These are phyloP conservation scores for Fusarium haematococcum DNA, from an alignment of 2,329 filamentous ascomycete genomes.

Conservation along the genomic window DNA sequence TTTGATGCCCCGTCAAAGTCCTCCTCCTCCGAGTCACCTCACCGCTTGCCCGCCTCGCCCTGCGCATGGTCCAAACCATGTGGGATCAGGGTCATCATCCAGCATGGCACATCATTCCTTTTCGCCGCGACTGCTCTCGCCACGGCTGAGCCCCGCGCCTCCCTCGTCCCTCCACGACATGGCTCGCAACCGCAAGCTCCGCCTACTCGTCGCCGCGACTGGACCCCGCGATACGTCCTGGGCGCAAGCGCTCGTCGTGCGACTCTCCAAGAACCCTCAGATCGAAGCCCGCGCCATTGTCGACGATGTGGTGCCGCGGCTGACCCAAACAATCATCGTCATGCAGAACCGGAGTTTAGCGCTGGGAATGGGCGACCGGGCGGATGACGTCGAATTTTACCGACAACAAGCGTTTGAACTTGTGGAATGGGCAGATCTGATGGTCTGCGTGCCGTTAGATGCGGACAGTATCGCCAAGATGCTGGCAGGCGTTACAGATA, in stretches of 20 bases:
- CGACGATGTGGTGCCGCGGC: conserved; percentile 72
- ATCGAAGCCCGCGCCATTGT: conserved; percentile 73
- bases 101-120: conserved; percentile 51
- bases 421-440: conserved; percentile 87
- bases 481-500: conserved; percentile 86
- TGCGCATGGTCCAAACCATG: conserved; percentile 46
- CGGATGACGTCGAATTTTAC: conserved; percentile 65
- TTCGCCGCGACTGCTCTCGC: conserved; percentile 44
- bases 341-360: conserved; percentile 65
- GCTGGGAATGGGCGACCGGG: conserved; percentile 47
- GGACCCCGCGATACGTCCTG: conserved; percentile 74
- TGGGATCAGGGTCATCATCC: conserved; percentile 42
- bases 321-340: conserved; percentile 72
- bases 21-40: conserved; percentile 40
- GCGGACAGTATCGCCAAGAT: conserved; percentile 88
- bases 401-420: conserved; percentile 70
- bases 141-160: conserved; percentile 35
- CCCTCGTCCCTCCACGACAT: conserved; percentile 54
- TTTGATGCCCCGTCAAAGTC: conserved; percentile 49
- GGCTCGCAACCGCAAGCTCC: conserved; percentile 60
- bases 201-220: conserved; percentile 74
- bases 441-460: conserved; percentile 87
- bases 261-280: conserved; percentile 73
- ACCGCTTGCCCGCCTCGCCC: conserved; percentile 44
- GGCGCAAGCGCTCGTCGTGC: conserved; percentile 73